A percentile compares a stretch with the other conserved stretches of the same genome.
phyloP scores from a whole-genome alignment of 352 stramenopile genomes.

The Phytophthora meadii region DNA sequence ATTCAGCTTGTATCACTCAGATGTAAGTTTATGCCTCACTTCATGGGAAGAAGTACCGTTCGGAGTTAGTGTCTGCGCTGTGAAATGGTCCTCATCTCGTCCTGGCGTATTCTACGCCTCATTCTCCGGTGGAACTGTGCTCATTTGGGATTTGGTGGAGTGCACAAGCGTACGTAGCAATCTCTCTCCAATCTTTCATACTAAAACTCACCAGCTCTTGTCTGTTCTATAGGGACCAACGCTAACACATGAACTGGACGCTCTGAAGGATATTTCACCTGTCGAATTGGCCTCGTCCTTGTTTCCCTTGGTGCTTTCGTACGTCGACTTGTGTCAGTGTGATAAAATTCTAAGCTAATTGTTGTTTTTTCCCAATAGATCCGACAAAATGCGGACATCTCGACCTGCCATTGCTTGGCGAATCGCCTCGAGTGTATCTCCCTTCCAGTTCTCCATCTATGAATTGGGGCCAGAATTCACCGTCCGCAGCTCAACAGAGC shows the following conservation, averaged over 20 bases:
- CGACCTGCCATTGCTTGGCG: constrained; percentile 50
- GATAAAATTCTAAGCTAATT: neutral
- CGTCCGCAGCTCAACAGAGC: constrained; percentile 17
- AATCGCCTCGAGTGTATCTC: constrained; percentile 21
- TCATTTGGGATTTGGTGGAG: constrained; percentile 64
- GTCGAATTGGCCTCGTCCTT: constrained; percentile 42
- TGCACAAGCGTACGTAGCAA: constrained; percentile 43
- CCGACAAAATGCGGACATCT: constrained; percentile 60
- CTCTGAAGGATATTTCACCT: constrained; percentile 14
- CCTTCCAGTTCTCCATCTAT: constrained; percentile 36
- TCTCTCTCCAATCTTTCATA: neutral
- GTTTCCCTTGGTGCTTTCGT: constrained; percentile 56
- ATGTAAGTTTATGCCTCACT: constrained; percentile 44
- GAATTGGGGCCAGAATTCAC: constrained; percentile 37
- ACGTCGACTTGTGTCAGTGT: constrained; percentile 10
- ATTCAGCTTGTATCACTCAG: constrained; percentile 56
- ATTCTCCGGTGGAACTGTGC: constrained; percentile 53
- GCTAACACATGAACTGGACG: constrained; percentile 41
- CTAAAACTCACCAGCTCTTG: neutral
- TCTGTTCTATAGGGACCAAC: constrained; percentile 30
- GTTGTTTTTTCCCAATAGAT: constrained; percentile 29
- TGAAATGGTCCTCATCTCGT: constrained; percentile 64
- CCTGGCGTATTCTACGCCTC: constrained; percentile 63
- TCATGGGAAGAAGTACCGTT: constrained; percentile 64
- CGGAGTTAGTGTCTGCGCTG: constrained; percentile 42